Base-by-base conservation (phyloP, 2,329 filamentous ascomycete species). In the Clonostachys rhizophaga region DNA sequence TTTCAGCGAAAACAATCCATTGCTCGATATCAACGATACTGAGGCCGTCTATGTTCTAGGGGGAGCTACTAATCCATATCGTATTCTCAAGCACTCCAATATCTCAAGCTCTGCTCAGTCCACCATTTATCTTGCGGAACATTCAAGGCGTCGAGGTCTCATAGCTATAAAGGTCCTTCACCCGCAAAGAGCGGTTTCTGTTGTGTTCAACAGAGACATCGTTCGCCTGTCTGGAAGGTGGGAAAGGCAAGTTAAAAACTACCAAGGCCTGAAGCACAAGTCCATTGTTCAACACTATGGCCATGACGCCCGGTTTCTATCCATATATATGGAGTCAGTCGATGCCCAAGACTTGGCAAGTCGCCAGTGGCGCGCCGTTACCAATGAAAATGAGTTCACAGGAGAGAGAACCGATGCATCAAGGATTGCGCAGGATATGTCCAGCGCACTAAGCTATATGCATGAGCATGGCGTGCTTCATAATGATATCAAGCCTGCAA, bases 401-500 rank as follows among this genome's bases (percentile, higher is more conserved):
- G 79, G 79, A 40, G 63, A 60, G 42, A 68, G 69, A 7, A 58
- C 62, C 5, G 78, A 83, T 49, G 77, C 75, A 7, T 44, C 66
- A 45, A 72, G 74, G 16, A 81, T 83, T 43, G 56, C 83, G 24
- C 68, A 67, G 24, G 78, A 82, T 56, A 79, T 80, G 44, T 63
- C 74, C 18, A 66, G 70, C 50, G 79, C 78, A 3, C 63, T 83
- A 40, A 66, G 73, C 56, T 82, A 82, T 58, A 68, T 83, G 30
- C 79, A 83, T 59, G 65, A 66, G 43, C 71, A 72, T 47, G 67
- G 68, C 45, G 64, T 77, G 20, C 74, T 81, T 11, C 79, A 83
- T 62, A 83, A 83, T 61, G 79, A 83, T 58, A 79, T 83, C 61
- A 83, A 83, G 59, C 79, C 79, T 2, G 76, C 72, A 52, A 83